A percentile compares a stretch with the other conserved stretches of the same genome.
These are phyloP conservation scores for Penicillium sp. DNA, from an alignment of 2,329 filamentous ascomycete genomes.

Conservation along the genomic window DNA sequence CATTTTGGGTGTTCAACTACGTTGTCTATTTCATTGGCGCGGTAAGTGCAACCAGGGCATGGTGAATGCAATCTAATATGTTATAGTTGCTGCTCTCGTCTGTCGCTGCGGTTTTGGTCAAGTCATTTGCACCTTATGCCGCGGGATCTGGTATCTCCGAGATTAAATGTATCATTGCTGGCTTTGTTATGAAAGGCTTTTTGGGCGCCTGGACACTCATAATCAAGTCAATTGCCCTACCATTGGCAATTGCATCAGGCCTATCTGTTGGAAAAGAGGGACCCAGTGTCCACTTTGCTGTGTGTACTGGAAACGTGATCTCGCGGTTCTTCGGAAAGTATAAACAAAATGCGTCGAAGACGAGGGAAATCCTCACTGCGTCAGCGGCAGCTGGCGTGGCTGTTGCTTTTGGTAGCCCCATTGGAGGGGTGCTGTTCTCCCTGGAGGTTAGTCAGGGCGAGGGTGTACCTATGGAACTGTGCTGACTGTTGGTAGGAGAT, in stretches of 20 bases:
- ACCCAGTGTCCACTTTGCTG: conserved; percentile 97
- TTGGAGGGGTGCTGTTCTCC: conserved; percentile 94
- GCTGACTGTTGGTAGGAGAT: conserved; percentile 65
- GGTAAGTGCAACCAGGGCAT: conserved; percentile 48
- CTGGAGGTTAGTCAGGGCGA: conserved; percentile 61
- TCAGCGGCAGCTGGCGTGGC: conserved; percentile 93
- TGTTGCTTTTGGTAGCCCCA: conserved; percentile 95
- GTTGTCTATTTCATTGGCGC: conserved; percentile 84
- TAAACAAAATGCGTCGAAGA: conserved; percentile 87
- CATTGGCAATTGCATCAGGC: conserved; percentile 89
- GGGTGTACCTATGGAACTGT: not conserved
- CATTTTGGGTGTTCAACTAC: conserved; percentile 78
- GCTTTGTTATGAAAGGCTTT: conserved; percentile 99
- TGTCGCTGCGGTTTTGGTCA: conserved; percentile 80
- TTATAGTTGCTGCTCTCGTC: conserved; percentile 74
- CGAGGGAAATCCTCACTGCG: conserved; percentile 89
- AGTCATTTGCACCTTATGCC: conserved; percentile 90
- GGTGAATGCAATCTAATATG: conserved; percentile 5
- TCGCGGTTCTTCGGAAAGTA: conserved; percentile 93
- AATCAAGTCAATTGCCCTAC: conserved; percentile 91
- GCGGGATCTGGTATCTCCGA: conserved; percentile 96
- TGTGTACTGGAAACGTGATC: conserved; percentile 96
- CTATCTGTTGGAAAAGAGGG: conserved; percentile 96
- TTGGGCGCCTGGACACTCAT: conserved; percentile 86
- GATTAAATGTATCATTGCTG: conserved; percentile 98